These are phyloP conservation scores for Beta macrorhiza DNA, from an alignment of 179 eudicot species.

Conservation along the genomic window DNA sequence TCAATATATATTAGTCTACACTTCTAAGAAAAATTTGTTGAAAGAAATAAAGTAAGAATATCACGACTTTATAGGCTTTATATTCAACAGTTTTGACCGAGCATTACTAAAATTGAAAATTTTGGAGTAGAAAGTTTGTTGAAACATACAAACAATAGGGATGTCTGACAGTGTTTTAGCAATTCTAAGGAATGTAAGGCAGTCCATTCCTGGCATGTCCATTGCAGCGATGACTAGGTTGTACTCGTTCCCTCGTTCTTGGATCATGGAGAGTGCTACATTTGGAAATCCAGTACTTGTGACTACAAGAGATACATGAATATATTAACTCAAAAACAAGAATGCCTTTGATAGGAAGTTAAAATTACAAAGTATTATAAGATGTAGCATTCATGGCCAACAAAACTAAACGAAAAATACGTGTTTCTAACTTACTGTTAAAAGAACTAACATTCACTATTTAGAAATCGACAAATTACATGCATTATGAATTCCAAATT, in stretches of 20 bases:
- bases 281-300: constrained; percentile 18
- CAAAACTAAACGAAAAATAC: too few species aligned
- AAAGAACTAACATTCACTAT: background rate
- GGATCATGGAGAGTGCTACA: constrained; percentile 34
- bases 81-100: too few species aligned
- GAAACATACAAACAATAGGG: constrained; percentile 35
- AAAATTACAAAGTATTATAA: too few species aligned
- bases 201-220: constrained; percentile 34
- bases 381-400: too few species aligned
- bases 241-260: constrained; percentile 19
- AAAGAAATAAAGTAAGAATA: too few species aligned
- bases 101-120: background rate
- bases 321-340: background rate
- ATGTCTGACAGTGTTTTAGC: constrained; percentile 9
- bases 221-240: constrained; percentile 35
- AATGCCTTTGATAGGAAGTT: background rate
- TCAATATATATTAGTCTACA: too few species aligned
- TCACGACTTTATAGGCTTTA: too few species aligned
- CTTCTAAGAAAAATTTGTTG: too few species aligned
- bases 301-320: constrained; percentile 25
- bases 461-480: background rate
- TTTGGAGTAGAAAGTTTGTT: background rate
- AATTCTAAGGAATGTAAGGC: constrained; percentile 21
- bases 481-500: too few species aligned
- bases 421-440: background rate